phyloP scores from a whole-genome alignment of 129 eudicot species.

The Centrapalus pauciflorus region DNA sequence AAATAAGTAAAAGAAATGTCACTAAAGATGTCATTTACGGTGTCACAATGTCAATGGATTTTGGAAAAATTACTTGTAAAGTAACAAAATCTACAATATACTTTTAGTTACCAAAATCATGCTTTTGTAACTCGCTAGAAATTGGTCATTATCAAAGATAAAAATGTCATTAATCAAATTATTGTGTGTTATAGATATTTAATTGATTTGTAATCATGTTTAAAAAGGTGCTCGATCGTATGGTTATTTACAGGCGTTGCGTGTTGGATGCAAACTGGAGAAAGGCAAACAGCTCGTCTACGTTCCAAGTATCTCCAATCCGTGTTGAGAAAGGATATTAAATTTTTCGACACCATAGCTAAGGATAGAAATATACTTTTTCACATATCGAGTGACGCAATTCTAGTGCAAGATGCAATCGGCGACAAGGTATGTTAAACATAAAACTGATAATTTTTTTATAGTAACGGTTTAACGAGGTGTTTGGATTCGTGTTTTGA shows the following conservation, averaged over 20 bases:
- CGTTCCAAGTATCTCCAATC: constrained; percentile 63
- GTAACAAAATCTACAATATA: no score
- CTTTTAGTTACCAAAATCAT: no score
- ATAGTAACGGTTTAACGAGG: background rate
- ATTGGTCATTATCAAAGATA: no score
- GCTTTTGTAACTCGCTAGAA: no score
- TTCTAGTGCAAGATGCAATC: constrained; percentile 80
- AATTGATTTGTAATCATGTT: no score
- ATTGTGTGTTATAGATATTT: no score
- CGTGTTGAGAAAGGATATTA: constrained; percentile 57
- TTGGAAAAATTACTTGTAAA: no score
- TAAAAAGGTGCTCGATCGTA: no score
- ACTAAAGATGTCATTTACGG: no score
- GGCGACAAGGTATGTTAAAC: constrained; percentile 71
- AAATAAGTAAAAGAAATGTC: no score
- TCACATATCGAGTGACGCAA: constrained; percentile 78
- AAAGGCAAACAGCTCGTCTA: constrained; percentile 74
- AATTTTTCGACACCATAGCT: constrained; percentile 70
- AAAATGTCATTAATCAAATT: no score
- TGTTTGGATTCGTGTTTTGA: background rate
- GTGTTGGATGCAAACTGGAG: constrained; percentile 87
- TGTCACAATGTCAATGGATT: no score
- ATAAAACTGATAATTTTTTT: background rate
- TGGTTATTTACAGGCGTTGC: constrained; percentile 63
- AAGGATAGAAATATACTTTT: constrained; percentile 46